A percentile compares a stretch with the other conserved stretches of the same genome.
These are phyloP conservation scores for Capsicum pubescens DNA, from an alignment of 257 asterid genomes.

Conservation along the genomic window DNA sequence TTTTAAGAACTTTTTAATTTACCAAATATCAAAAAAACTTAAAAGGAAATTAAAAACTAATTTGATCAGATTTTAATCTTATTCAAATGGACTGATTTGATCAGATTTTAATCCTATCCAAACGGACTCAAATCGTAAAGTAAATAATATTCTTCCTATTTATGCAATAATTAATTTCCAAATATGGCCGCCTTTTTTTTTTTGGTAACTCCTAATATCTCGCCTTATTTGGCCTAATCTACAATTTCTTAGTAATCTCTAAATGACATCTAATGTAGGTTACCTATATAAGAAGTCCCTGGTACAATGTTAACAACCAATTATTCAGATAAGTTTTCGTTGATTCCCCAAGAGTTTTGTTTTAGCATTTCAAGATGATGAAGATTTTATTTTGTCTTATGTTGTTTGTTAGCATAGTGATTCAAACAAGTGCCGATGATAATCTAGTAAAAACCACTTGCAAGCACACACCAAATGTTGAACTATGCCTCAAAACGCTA, in stretches of 20 bases:
- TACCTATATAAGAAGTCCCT: neutral
- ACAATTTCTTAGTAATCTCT: neutral
- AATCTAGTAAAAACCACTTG: conserved; percentile 53
- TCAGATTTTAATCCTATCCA: too few species aligned
- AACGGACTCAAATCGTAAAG: too few species aligned
- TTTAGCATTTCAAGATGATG: neutral
- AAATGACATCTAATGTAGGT: neutral
- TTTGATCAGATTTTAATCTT: too few species aligned
- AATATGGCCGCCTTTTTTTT: too few species aligned
- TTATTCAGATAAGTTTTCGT: neutral
- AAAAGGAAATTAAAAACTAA: too few species aligned
- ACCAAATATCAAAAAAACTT: too few species aligned
- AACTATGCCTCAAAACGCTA: conserved; percentile 57
- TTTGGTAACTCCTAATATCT: neutral
- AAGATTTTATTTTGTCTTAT: neutral
- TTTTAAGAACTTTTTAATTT: too few species aligned
- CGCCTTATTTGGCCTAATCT: neutral
- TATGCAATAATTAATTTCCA: neutral
- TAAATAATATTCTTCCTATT: neutral
- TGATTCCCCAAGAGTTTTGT: neutral
- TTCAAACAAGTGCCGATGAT: conserved; percentile 23
- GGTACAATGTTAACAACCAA: neutral
- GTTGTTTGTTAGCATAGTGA: neutral
- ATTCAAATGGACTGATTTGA: too few species aligned
- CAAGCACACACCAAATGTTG: conserved; percentile 51